Evolutionary conservation across 1,284 basidiomycete species (phyloP).

Genomic region (Cystobasidium sp.): DNA sequence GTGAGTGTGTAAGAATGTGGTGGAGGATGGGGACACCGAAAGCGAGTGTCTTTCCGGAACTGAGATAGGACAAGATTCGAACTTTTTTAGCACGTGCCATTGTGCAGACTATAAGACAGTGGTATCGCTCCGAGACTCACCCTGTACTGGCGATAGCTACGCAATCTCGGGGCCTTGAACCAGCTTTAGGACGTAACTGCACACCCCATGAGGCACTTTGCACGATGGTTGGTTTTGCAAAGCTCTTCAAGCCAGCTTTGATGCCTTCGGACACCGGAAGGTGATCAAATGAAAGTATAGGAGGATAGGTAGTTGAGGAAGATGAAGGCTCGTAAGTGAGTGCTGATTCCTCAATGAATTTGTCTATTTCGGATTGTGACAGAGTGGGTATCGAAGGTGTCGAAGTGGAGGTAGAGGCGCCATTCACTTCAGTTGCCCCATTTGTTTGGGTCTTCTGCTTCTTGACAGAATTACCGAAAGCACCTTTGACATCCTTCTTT

Average conservation of each 20-base stretch:
- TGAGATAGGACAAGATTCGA: conserved; percentile 31
- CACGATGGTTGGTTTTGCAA: conserved; percentile 90
- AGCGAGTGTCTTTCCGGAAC: conserved; percentile 86
- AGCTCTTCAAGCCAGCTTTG: conserved; percentile 68
- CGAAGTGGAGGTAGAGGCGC: conserved; percentile 45
- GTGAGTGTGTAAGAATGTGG: conserved; percentile 63
- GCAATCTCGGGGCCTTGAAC: conserved; percentile 65
- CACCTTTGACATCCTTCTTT: conserved; percentile 50
- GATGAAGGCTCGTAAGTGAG: conserved; percentile 69
- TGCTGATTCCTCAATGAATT: conserved; percentile 72
- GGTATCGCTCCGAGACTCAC: conserved; percentile 61
- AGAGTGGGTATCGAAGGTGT: conserved; percentile 31
- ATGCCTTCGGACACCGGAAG: conserved; percentile 69
- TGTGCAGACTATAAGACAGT: not conserved
- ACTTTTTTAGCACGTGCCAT: not conserved
- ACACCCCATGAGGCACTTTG: conserved; percentile 96
- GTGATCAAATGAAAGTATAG: conserved; percentile 78
- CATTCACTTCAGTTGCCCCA: conserved; percentile 9
- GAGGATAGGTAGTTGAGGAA: conserved; percentile 63
- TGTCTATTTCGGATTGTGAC: conserved; percentile 61
- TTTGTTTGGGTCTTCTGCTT: conserved; percentile 54
- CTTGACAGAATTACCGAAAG: conserved; percentile 49
- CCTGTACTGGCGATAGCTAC: conserved; percentile 98
- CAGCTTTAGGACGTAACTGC: conserved; percentile 65
- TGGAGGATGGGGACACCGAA: conserved; percentile 90